Evolutionary conservation across 805 yeast genomes (phyloP).

Genomic region (Danielia reshetovae): DNA sequence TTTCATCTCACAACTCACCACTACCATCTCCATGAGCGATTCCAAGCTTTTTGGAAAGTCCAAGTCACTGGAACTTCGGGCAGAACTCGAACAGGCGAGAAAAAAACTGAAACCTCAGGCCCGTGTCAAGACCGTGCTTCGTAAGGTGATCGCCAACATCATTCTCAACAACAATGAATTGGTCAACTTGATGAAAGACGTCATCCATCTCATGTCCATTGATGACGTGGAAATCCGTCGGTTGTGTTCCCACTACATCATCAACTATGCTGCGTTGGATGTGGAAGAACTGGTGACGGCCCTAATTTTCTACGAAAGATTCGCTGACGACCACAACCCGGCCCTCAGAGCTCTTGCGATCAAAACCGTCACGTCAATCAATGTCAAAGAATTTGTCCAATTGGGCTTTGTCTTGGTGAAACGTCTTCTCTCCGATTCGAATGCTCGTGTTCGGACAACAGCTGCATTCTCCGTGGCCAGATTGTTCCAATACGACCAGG

Average conservation of each 20-base stretch:
- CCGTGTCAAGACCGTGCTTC: conserved; percentile 42
- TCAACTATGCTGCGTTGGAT: conserved; percentile 54
- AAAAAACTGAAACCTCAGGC: conserved; percentile 39
- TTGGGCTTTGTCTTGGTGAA: conserved; percentile 42
- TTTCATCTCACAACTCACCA: too few relatives aligned
- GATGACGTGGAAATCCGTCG: conserved; percentile 69
- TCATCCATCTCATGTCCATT: conserved; percentile 46
- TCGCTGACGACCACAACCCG: conserved; percentile 47
- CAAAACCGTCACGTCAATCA: conserved; percentile 59
- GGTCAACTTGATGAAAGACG: conserved; percentile 61
- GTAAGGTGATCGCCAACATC: conserved; percentile 76
- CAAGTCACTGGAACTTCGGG: conserved; percentile 36
- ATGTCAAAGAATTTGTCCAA: conserved; percentile 47
- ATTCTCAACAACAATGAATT: conserved; percentile 80
- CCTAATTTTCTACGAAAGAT: conserved; percentile 51
- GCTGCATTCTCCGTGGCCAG: conserved; percentile 71
- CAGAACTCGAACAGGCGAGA: conserved; percentile 41
- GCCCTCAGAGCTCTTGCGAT: conserved; percentile 56
- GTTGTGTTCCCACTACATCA: conserved; percentile 64
- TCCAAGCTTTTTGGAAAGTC: conserved; percentile 34
- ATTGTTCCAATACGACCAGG: conserved; percentile 53
- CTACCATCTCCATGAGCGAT: conserved; percentile 12
- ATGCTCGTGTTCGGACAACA: conserved; percentile 60
- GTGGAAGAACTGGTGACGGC: conserved; percentile 56
- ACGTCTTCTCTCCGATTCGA: conserved; percentile 39